Evolutionary conservation across 805 yeast species (phyloP).

Genomic region (Metschnikowia bowlesiae): DNA sequence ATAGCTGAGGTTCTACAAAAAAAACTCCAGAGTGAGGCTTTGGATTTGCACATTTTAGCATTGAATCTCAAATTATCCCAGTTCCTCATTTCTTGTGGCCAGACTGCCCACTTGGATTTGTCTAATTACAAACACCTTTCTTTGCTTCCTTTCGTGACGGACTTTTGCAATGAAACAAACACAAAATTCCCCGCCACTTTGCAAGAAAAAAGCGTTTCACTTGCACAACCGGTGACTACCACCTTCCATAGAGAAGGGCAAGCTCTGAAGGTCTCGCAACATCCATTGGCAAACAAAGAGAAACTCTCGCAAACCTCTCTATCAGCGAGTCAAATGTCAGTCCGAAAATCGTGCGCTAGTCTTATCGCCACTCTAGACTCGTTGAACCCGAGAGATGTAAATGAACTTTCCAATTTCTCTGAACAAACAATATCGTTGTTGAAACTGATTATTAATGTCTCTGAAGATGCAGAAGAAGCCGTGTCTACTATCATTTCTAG

Average conservation of each 20-base stretch:
- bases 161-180: background rate
- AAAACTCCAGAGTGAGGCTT: background rate
- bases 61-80: slow-evolving; percentile 4
- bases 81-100: background rate
- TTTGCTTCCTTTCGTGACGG: background rate
- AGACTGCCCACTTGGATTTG: background rate
- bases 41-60: slow-evolving; percentile 1
- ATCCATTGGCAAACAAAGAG: background rate
- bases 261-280: background rate
- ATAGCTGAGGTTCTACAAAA: slow-evolving; percentile 7
- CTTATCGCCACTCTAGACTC: background rate
- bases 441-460: background rate
- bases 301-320: background rate
- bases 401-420: background rate
- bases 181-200: background rate
- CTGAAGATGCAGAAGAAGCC: background rate
- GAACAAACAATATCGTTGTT: background rate
- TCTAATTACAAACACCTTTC: background rate
- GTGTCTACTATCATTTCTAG: background rate
- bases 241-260: background rate
- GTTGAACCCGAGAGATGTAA: background rate
- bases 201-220: background rate
- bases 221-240: background rate
- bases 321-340: background rate
- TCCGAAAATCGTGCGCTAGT: background rate